Evolutionary conservation across 257 asterid genomes (phyloP), one percentile per base, ranked within the genome.

Genomic region (Petrea volubilis): DNA sequence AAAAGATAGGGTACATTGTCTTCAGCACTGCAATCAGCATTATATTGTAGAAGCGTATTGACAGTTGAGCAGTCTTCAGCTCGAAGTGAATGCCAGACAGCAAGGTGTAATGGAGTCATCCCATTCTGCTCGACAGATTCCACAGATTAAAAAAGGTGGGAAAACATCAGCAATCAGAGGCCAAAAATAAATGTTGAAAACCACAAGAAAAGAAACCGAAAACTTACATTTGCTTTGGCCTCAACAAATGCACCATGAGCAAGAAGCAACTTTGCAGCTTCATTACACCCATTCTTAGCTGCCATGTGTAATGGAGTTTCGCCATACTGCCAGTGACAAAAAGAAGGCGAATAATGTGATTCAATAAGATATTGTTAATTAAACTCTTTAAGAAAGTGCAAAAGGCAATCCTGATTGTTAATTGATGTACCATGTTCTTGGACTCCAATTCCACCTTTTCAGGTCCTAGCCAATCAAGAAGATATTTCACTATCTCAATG

Each of bases 281-380:
- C 97, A 71, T 87, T 90, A 67, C 97, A 90, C 63, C 99, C 99
- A 81, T 90, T 95, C 85, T 95, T 95, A 64, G 96, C 96, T 67
- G 99, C 98, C 99, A 95, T 95, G 76, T 95, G 99, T 83, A 95
- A 80, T 40, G 99, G 98, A 53, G 98, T 92, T 84, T 95, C 99
- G 57, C 99, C 99, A 65, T 95, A 91, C 99, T 95, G 68, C 73
- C 72, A 84, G 60, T 29, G 28, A 77, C 49, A 70, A 58, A 64
- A 60, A 33, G 65, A 34, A 70, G 43, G 34, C 53, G 59, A 24
- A 74, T 57, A 68, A 60, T 38, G 73, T 25, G 72, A 70, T 74
- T 65, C 53, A 21, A 70, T 31, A 44, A 46, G 60, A 60, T 40
- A 66, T 9, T 31, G 65, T 23, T 27, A 29, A 4, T 21, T 27